A percentile compares a stretch with the other conserved stretches of the same genome.
Conservation (phyloP, 352 stramenopile species). For the Pythium rishiriense region DNA sequence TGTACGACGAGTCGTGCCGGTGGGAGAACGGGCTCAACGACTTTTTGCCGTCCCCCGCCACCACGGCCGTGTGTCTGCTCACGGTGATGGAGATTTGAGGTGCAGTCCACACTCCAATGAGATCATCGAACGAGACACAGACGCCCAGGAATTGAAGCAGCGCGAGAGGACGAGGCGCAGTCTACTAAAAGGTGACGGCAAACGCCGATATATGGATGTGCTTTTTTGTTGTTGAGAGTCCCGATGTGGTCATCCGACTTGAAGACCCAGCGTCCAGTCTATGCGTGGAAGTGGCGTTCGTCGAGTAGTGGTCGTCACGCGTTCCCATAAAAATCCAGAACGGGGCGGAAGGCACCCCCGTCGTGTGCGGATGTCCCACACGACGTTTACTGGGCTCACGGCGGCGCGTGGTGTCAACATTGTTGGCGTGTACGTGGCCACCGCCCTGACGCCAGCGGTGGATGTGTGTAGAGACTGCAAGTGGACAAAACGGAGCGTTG, state of each 20-base stretch:
- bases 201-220: background rate
- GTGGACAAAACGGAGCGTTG: too few relatives aligned
- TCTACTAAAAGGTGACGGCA: too few relatives aligned
- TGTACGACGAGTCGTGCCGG: constrained; percentile 85
- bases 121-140: constrained; percentile 10
- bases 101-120: background rate
- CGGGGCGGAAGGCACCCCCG: background rate
- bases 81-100: constrained; percentile 63
- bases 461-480: too few relatives aligned
- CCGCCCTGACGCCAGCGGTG: too few relatives aligned
- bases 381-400: background rate
- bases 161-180: constrained; percentile 1
- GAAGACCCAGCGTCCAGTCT: background rate
- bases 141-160: constrained; percentile 8
- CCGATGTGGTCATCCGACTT: background rate
- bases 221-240: too few relatives aligned
- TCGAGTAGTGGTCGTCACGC: background rate
- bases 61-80: constrained; percentile 57
- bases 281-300: background rate
- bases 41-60: constrained; percentile 80
- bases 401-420: too few relatives aligned
- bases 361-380: background rate
- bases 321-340: background rate
- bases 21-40: constrained; percentile 69
- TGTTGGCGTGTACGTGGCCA: too few relatives aligned